Percentiles rank a stretch among this genome's conserved stretches.
Conservation (phyloP, 2,329 filamentous ascomycete genomes). For the Cladorrhinum sp. region DNA sequence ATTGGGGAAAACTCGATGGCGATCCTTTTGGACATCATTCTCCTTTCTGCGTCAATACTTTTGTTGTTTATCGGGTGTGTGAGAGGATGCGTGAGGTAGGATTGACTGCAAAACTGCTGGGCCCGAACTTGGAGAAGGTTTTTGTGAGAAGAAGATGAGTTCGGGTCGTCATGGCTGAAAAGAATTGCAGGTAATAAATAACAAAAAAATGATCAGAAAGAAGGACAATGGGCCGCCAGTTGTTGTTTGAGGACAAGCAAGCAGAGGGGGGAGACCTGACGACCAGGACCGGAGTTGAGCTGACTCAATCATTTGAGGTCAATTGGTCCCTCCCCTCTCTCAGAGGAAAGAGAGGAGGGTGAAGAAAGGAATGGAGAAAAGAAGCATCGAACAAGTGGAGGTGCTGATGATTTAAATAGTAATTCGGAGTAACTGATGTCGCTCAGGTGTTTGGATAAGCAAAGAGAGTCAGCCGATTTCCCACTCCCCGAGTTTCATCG, state of each 20-base stretch:
- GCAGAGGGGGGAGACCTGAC: slow-evolving; percentile 4
- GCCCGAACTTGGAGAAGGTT: not conserved
- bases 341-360: slow-evolving; percentile 19
- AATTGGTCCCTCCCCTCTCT: not conserved
- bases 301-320: not conserved
- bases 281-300: not conserved
- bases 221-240: not conserved
- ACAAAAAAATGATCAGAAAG: not conserved
- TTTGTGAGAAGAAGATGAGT: not conserved
- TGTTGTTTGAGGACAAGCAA: not conserved
- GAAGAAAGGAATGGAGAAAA: slow-evolving; percentile 3
- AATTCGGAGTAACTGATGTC: not conserved
- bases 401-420: not conserved
- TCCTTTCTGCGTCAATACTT: not conserved
- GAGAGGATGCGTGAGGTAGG: not conserved
- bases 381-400: slow-evolving; percentile 1
- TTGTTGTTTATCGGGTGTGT: not conserved
- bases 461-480: slow-evolving; percentile 11
- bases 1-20: not conserved
- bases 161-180: slow-evolving; percentile 1
- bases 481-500: slow-evolving; percentile 6
- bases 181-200: not conserved
- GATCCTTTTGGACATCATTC: not conserved
- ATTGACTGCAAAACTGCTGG: not conserved
- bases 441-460: not conserved